These are phyloP conservation scores for Phytophthora brassicae DNA, from an alignment of 352 stramenopile genomes.

Conservation along the genomic window DNA sequence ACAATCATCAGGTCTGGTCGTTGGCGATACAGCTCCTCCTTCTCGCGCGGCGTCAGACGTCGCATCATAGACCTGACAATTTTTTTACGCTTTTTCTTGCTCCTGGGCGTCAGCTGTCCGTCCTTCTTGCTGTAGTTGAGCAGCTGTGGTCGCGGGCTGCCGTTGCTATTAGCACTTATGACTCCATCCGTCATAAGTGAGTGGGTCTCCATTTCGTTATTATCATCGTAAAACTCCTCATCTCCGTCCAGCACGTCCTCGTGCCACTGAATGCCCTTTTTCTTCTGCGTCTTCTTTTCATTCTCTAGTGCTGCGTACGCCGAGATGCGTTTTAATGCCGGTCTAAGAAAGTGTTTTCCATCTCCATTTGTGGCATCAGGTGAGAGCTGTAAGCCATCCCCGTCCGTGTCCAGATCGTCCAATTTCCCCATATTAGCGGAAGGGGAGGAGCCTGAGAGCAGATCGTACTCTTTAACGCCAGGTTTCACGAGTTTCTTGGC, in stretches of 20 bases:
- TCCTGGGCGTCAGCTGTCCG: slow-evolving; percentile 57
- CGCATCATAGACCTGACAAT: slow-evolving; percentile 76
- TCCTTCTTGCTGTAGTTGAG: slow-evolving; percentile 59
- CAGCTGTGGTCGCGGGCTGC: slow-evolving; percentile 42
- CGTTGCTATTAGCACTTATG: slow-evolving; percentile 24
- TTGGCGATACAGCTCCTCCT: slow-evolving; percentile 82
- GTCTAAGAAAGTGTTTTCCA: slow-evolving; percentile 67
- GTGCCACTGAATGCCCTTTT: slow-evolving; percentile 68
- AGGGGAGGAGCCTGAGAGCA: slow-evolving; percentile 53
- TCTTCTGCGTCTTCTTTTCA: slow-evolving; percentile 45
- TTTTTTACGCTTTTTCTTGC: slow-evolving; percentile 85
- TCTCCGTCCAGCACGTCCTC: slow-evolving; percentile 77
- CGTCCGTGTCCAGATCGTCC: slow-evolving; percentile 78
- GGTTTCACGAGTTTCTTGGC: slow-evolving; percentile 63
- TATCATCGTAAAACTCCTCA: slow-evolving; percentile 77
- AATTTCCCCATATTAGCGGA: slow-evolving; percentile 50
- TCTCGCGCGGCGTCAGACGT: slow-evolving; percentile 74
- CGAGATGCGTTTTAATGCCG: slow-evolving; percentile 79
- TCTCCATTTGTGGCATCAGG: slow-evolving; percentile 59
- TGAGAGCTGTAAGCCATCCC: slow-evolving; percentile 82
- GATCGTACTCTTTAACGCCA: slow-evolving; percentile 69
- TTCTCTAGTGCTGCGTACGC: slow-evolving; percentile 62
- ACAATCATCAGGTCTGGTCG: slow-evolving; percentile 87
- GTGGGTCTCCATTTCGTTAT: slow-evolving; percentile 49
- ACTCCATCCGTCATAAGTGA: slow-evolving; percentile 50